Evolutionary conservation across 139 green algal species (phyloP).

Genomic region (Desmodesmus armatus): DNA sequence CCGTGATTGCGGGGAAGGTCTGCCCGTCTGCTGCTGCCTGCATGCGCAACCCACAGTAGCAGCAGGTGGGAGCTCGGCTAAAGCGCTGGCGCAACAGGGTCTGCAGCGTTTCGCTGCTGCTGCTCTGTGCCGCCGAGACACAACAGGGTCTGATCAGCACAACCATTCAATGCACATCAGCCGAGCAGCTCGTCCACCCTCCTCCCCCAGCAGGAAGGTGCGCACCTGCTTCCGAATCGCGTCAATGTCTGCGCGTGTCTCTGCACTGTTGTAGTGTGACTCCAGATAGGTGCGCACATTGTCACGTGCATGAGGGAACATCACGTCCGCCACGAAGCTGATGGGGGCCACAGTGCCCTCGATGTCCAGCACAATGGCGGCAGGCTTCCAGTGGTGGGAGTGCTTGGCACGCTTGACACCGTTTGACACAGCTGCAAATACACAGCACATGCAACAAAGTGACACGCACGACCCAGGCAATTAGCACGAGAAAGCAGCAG

Average conservation of each 20-base stretch:
- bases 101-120: not conserved
- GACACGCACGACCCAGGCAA: too few relatives aligned
- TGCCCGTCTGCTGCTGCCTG: conserved; percentile 51
- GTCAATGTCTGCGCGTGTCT: conserved; percentile 80
- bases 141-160: not conserved
- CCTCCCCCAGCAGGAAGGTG: too few relatives aligned
- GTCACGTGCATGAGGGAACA: conserved; percentile 89
- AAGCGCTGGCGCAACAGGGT: not conserved
- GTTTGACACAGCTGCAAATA: conserved; percentile 32
- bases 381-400: conserved; percentile 47
- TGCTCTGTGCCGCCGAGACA: not conserved
- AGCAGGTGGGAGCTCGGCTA: not conserved
- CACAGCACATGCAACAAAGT: too few relatives aligned
- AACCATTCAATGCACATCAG: not conserved
- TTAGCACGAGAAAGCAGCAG: too few relatives aligned
- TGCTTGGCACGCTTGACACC: conserved; percentile 42
- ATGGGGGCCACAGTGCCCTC: conserved; percentile 96
- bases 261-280: conserved; percentile 61
- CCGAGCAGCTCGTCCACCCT: too few relatives aligned
- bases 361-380: conserved; percentile 93
- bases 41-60: not conserved
- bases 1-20: not conserved
- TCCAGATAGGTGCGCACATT: conserved; percentile 74
- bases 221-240: conserved; percentile 73
- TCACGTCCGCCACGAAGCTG: conserved; percentile 86